These are phyloP conservation scores for Aureococcus anophagefferens DNA, from an alignment of 108 stramenopile species.

Conservation along the genomic window DNA sequence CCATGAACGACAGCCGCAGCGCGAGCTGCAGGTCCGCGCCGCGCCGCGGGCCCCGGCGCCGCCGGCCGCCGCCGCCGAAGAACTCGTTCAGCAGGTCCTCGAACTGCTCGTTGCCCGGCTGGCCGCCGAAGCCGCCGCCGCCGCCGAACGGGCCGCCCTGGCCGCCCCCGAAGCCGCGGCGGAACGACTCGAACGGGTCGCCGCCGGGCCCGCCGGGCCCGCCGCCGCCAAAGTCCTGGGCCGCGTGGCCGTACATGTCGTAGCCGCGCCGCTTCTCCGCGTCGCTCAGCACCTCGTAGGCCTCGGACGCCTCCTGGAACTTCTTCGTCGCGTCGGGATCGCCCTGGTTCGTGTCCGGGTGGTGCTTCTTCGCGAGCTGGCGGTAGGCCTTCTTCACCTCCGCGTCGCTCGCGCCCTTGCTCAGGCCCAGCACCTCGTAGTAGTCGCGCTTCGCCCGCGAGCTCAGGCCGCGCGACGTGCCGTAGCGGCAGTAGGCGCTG, in stretches of 20 bases:
- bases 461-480: neutral
- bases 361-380: slow-evolving; percentile 84
- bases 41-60: slow-evolving; percentile 59
- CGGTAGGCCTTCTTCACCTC: slow-evolving; percentile 77
- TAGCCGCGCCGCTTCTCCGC: no score
- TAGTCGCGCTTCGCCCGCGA: slow-evolving; percentile 66
- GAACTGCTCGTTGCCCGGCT: slow-evolving; percentile 58
- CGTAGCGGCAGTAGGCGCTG: no score
- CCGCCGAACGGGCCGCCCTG: neutral
- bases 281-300: neutral
- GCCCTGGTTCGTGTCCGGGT: slow-evolving; percentile 87
- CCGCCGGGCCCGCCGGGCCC: no score
- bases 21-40: slow-evolving; percentile 79
- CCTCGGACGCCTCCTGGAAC: slow-evolving; percentile 2
- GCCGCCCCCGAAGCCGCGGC: slow-evolving; percentile 6
- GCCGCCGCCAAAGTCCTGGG: no score
- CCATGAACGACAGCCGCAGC: slow-evolving; percentile 68
- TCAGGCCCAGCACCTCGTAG: slow-evolving; percentile 83
- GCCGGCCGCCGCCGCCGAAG: slow-evolving; percentile 43
- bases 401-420: slow-evolving; percentile 53
- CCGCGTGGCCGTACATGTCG: no score
- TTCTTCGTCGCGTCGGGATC: slow-evolving; percentile 12
- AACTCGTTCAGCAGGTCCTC: slow-evolving; percentile 81
- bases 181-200: slow-evolving; percentile 17
- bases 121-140: slow-evolving; percentile 15